Evolutionary conservation across 805 yeast species (phyloP), one percentile per base, ranked within the genome.

Genomic region (Monosporozyma yasuniensis): DNA sequence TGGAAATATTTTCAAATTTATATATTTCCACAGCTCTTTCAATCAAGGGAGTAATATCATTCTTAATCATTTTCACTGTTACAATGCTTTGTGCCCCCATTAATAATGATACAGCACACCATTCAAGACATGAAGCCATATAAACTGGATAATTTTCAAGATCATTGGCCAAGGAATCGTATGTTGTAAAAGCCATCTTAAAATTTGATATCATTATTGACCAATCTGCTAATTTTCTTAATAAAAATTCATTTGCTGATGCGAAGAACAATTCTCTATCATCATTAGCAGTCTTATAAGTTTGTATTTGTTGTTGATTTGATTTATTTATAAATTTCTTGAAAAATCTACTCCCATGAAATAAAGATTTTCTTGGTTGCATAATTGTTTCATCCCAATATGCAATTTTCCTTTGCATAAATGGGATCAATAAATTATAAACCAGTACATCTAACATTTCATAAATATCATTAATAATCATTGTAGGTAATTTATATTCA

Each of bases 221-320:
- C 87, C 95, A 87, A 64, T 93, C 99, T 0, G 95, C 98, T 25
- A 91, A 70, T 61, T 85, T 84, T 47, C 98, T 72, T 25, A 89
- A 73, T 42, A 79, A 73, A 61, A 87, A 84, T 57, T 88, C 96
- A 0, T 82, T 75, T 0, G 88, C 72, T 2, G 77, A 71, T 10
- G 79, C 77, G 42, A 77, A 67, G 61, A 88, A 89, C 56, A 72
- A 79, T 21, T 81, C 83, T 42, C 73, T 79, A 3, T 67, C 69
- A 4, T 70, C 55, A 59, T 77, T n/a, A n/a, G n/a, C 78, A 65
- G 75, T 43, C 35, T 59, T 61, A 28, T 52, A 55, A 14, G 28
- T n/a, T 19, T 41, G 45, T 41, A 47, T 32, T 11, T 22, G 44
- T 46, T 23, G 62, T 49, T 16, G 58, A 54, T 50, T 50, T 45